These are phyloP conservation scores for Kwoniella sp. DNA, from an alignment of 768 basidiomycete genomes.

Conservation along the genomic window DNA sequence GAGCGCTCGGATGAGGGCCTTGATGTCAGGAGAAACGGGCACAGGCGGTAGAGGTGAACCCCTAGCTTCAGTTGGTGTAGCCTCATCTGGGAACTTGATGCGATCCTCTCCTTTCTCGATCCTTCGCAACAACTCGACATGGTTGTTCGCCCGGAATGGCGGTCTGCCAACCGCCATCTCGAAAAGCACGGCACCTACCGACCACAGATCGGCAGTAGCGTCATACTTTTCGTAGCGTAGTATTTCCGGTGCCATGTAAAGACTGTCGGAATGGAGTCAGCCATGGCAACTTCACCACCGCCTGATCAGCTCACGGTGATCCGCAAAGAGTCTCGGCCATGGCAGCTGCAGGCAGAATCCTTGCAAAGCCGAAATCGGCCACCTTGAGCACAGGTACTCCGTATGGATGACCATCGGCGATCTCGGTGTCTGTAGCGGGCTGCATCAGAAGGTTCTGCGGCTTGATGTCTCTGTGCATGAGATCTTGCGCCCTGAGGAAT, in stretches of 20 bases:
- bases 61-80: conserved; percentile 55
- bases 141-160: conserved; percentile 92
- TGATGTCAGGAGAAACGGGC: conserved; percentile 69
- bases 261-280: too few relatives aligned
- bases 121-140: conserved; percentile 87
- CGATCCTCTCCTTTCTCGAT: conserved; percentile 81
- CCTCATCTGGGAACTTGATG: conserved; percentile 91
- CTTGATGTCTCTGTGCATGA: conserved; percentile 96
- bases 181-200: conserved; percentile 91
- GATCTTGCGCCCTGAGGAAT: conserved; percentile 78
- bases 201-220: conserved; percentile 97
- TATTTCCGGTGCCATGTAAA: conserved; percentile 99
- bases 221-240: conserved; percentile 95
- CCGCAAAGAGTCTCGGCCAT: conserved; percentile 98
- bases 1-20: conserved; percentile 76
- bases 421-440: conserved; percentile 71
- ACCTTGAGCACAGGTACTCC: conserved; percentile 94
- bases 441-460: conserved; percentile 89
- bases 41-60: conserved; percentile 48
- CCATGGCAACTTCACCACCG: too few relatives aligned
- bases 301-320: conserved; percentile 72
- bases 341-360: conserved; percentile 82
- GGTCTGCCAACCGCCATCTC: conserved; percentile 92
- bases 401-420: conserved; percentile 79
- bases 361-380: conserved; percentile 96